phyloP scores from a whole-genome alignment of 768 basidiomycete genomes.

The Lactifluus subvellereus region DNA sequence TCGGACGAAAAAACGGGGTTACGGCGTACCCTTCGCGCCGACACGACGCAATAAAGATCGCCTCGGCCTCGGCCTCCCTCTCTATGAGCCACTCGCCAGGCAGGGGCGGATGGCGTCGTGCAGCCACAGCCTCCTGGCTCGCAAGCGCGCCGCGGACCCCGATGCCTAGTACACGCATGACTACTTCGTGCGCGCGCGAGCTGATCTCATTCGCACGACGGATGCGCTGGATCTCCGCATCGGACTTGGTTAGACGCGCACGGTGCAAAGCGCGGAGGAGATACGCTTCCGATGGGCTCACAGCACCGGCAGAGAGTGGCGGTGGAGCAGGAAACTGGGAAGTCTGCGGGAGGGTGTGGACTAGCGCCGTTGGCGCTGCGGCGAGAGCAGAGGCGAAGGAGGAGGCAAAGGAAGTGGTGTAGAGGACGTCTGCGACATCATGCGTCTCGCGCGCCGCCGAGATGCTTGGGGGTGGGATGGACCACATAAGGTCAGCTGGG shows the following conservation, averaged over 20 bases:
- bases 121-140: conserved; percentile 33
- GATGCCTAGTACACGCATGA: conserved; percentile 85
- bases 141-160: conserved; percentile 44
- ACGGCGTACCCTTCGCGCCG: conserved; percentile 71
- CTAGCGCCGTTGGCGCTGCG: conserved; percentile 46
- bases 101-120: conserved; percentile 43
- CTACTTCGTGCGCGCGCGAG: conserved; percentile 81
- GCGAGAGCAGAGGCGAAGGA: conserved; percentile 44
- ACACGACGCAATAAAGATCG: conserved; percentile 87
- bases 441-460: conserved; percentile 49
- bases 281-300: conserved; percentile 47
- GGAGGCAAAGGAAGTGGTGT: conserved; percentile 41
- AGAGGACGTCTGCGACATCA: conserved; percentile 55
- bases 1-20: conserved; percentile 2
- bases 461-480: conserved; percentile 70
- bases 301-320: conserved; percentile 32
- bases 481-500: conserved; percentile 80
- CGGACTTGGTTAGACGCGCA: conserved; percentile 74
- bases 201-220: conserved; percentile 79
- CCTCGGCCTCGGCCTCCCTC: conserved; percentile 92
- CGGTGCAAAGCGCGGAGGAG: conserved; percentile 75
- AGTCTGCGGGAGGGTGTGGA: conserved; percentile 59
- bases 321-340: conserved; percentile 50
- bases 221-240: conserved; percentile 68
- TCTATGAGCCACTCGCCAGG: conserved; percentile 85